A percentile compares a stretch with the other conserved stretches of the same genome.
Conservation (phyloP, 495 filamentous ascomycete species). For the Lentithecium fluviatile region DNA sequence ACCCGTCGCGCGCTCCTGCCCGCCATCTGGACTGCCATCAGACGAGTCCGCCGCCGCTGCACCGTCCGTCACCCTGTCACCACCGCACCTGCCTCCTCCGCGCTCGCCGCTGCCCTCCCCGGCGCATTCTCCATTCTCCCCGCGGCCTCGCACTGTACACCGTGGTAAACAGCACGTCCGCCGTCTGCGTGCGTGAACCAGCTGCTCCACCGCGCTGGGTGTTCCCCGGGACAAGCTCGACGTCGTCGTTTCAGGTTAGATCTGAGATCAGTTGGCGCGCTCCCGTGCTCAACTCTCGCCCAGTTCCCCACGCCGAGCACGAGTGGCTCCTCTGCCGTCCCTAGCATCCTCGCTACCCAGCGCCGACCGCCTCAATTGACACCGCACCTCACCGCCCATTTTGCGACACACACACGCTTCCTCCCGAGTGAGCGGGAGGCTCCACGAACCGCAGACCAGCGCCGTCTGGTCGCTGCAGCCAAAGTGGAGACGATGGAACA, state of each 20-base stretch:
- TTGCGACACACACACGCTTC: conserved; percentile 20
- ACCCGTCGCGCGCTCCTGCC: not conserved
- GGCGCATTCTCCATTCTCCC: conserved; percentile 3
- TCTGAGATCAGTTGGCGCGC: conserved; percentile 19
- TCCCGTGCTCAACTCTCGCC: conserved; percentile 16
- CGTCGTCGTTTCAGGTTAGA: conserved; percentile 32
- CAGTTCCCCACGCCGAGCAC: conserved; percentile 7
- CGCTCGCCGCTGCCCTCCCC: not conserved
- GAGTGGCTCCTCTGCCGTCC: conserved; percentile 1
- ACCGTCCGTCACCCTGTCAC: not conserved
- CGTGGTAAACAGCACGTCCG: not conserved
- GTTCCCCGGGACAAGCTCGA: not conserved
- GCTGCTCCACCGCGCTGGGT: not conserved
- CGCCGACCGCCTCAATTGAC: not conserved
- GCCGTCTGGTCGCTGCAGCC: conserved; percentile 27
- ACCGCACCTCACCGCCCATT: conserved; percentile 11
- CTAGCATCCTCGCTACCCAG: not conserved
- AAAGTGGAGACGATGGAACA: conserved; percentile 39
- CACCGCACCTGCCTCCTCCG: not conserved
- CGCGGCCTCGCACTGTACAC: not conserved
- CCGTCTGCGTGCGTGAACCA: not conserved
- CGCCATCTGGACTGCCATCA: not conserved
- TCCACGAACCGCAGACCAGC: conserved; percentile 28
- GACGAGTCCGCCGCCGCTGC: not conserved
- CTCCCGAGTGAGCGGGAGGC: conserved; percentile 35